Percentiles rank a stretch among this genome's conserved stretches.
phyloP scores from a whole-genome alignment of 2,329 filamentous ascomycete genomes.

The Neonectria coccinea region DNA sequence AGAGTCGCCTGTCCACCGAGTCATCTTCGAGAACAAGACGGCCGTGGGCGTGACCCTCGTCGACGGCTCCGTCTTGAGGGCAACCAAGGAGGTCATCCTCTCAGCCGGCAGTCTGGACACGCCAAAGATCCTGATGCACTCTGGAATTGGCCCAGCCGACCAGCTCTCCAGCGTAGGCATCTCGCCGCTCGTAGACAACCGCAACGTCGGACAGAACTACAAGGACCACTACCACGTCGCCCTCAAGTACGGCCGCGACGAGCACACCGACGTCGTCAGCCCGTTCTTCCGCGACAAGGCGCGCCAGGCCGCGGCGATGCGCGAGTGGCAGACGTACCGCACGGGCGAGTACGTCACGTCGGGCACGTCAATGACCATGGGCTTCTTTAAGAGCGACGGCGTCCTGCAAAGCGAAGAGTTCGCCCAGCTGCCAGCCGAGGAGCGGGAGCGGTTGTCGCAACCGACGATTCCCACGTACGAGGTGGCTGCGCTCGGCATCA shows the following conservation, averaged over 20 bases:
- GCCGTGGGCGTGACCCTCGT: conserved; percentile 25
- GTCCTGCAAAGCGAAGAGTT: conserved; percentile 29
- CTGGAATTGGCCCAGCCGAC: conserved; percentile 25
- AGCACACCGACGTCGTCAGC: conserved; percentile 22
- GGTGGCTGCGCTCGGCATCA: conserved; percentile 25
- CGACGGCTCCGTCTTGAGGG: conserved; percentile 22
- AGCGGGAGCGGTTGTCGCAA: conserved; percentile 17
- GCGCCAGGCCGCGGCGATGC: conserved; percentile 27
- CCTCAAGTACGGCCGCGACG: conserved; percentile 31
- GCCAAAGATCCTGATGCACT: conserved; percentile 35
- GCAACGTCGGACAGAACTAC: conserved; percentile 28
- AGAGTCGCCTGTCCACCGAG: conserved; percentile 19
- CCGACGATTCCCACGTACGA: conserved; percentile 33
- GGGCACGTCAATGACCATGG: conserved; percentile 33
- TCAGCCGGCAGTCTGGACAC: conserved; percentile 34
- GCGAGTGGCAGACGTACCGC: conserved; percentile 31
- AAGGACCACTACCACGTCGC: conserved; percentile 34
- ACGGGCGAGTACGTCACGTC: conserved; percentile 30
- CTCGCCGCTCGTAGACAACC: conserved; percentile 15
- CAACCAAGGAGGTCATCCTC: conserved; percentile 32
- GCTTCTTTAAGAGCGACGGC: conserved; percentile 34
- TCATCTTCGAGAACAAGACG: conserved; percentile 22
- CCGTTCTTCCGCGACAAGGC: conserved; percentile 33
- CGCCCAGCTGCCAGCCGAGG: not conserved
- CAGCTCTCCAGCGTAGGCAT: conserved; percentile 22